Conservation (phyloP, 2,329 filamentous ascomycete species). For the Berkeleyomyces rouxiae region DNA sequence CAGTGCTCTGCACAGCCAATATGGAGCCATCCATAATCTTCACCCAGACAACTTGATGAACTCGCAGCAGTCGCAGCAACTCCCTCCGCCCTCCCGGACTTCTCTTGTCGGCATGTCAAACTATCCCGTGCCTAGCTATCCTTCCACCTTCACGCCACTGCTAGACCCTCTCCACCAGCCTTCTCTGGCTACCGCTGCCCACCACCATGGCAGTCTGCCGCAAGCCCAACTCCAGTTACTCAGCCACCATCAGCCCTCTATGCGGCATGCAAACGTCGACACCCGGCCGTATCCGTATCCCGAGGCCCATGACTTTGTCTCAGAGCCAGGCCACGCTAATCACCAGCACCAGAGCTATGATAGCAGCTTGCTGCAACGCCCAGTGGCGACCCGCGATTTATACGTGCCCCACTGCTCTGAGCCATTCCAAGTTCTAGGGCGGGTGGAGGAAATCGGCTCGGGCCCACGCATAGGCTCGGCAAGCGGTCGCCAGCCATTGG, state of each 20-base stretch:
- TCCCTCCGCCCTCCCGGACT: conserved; percentile 7
- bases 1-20: conserved; percentile 50
- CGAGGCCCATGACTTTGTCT: not conserved
- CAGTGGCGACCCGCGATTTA: not conserved
- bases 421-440: not conserved
- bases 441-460: not conserved
- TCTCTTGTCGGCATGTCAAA: conserved; percentile 20
- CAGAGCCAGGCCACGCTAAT: not conserved
- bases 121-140: conserved; percentile 37
- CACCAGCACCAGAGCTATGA: not conserved
- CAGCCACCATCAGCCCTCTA: not conserved
- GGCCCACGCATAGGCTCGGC: not conserved
- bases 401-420: not conserved
- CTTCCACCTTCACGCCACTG: conserved; percentile 36
- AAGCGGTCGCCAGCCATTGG: not conserved
- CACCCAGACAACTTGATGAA: conserved; percentile 15
- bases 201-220: not conserved
- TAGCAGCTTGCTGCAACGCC: not conserved
- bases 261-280: not conserved
- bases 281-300: not conserved
- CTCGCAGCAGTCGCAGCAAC: conserved; percentile 18
- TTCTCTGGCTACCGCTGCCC: not conserved
- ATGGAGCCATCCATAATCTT: conserved; percentile 34
- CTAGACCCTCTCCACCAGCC: not conserved
- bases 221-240: not conserved